Conservation (phyloP, 2,329 filamentous ascomycete genomes). For the Fusarium coicis region DNA sequence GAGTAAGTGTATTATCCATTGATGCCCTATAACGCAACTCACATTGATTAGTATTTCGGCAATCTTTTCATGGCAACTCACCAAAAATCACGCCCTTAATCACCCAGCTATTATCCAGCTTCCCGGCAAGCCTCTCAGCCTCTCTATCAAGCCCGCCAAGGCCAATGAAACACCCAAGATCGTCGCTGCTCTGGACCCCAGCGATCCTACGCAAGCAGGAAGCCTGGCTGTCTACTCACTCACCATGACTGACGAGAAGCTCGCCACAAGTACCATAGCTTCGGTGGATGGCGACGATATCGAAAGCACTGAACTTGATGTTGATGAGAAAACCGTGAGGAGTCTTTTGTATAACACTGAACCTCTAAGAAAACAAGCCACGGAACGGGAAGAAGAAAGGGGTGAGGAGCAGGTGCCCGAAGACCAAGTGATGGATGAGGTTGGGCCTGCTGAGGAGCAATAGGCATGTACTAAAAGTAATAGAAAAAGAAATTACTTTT, state of each 20-base stretch:
- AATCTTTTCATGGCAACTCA: constrained; percentile 73
- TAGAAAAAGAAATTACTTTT: background rate
- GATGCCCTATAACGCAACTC: constrained; percentile 5
- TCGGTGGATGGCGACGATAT: constrained; percentile 41
- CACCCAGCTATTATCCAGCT: constrained; percentile 62
- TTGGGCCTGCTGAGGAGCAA: constrained; percentile 7
- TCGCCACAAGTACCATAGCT: constrained; percentile 45
- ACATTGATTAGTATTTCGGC: constrained; percentile 62
- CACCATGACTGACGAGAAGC: constrained; percentile 46
- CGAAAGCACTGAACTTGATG: constrained; percentile 48
- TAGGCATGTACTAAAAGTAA: background rate
- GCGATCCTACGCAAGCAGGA: constrained; percentile 41
- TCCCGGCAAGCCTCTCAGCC: constrained; percentile 73
- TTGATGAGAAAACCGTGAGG: constrained; percentile 52
- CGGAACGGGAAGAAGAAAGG: constrained; percentile 37
- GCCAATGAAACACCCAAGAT: constrained; percentile 45
- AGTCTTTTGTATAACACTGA: constrained; percentile 59
- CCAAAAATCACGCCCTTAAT: constrained; percentile 58
- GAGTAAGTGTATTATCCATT: constrained; percentile 57
- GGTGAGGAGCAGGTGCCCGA: constrained; percentile 33
- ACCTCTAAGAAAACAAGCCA: constrained; percentile 58
- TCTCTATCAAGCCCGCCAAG: constrained; percentile 47
- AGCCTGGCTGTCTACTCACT: constrained; percentile 49
- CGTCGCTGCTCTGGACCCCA: constrained; percentile 55
- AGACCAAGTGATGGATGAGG: constrained; percentile 14